Percentiles rank a stretch among this genome's conserved stretches.
Conservation (phyloP, 768 basidiomycete species). For the Agaricus sinodeliciosus region DNA sequence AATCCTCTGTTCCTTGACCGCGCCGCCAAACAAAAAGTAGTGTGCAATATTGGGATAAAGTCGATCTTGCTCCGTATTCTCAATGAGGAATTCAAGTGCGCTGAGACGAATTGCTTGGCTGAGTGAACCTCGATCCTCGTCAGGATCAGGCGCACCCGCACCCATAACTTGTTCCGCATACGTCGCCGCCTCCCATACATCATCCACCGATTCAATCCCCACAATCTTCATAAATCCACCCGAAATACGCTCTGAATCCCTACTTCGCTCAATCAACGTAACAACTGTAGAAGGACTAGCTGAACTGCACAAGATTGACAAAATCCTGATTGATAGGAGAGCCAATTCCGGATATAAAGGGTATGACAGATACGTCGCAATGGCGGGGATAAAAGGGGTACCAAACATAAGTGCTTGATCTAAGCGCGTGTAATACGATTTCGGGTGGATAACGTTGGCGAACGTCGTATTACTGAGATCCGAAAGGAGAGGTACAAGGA, state of each 20-base stretch:
- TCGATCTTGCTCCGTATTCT: slow-evolving; percentile 56
- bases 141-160: slow-evolving; percentile 61
- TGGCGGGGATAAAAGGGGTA: slow-evolving; percentile 66
- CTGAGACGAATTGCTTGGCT: slow-evolving; percentile 69
- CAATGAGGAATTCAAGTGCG: slow-evolving; percentile 76
- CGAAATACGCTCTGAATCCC: slow-evolving; percentile 80
- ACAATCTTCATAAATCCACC: slow-evolving; percentile 70
- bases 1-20: slow-evolving; percentile 54
- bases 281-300: slow-evolving; percentile 66
- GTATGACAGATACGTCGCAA: slow-evolving; percentile 75
- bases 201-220: slow-evolving; percentile 52
- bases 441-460: slow-evolving; percentile 49
- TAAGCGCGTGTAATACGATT: slow-evolving; percentile 66
- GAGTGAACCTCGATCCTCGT: slow-evolving; percentile 37
- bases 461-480: slow-evolving; percentile 54
- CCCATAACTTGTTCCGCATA: slow-evolving; percentile 60
- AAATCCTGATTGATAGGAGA: slow-evolving; percentile 72
- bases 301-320: slow-evolving; percentile 61
- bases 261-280: slow-evolving; percentile 71
- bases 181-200: slow-evolving; percentile 53
- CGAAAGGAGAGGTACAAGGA: slow-evolving; percentile 70
- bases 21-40: slow-evolving; percentile 73
- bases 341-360: slow-evolving; percentile 67
- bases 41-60: slow-evolving; percentile 83
- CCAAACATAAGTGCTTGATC: slow-evolving; percentile 71